phyloP scores from a whole-genome alignment of 352 stramenopile genomes.

The Phytopythium cucurbitacearum region DNA sequence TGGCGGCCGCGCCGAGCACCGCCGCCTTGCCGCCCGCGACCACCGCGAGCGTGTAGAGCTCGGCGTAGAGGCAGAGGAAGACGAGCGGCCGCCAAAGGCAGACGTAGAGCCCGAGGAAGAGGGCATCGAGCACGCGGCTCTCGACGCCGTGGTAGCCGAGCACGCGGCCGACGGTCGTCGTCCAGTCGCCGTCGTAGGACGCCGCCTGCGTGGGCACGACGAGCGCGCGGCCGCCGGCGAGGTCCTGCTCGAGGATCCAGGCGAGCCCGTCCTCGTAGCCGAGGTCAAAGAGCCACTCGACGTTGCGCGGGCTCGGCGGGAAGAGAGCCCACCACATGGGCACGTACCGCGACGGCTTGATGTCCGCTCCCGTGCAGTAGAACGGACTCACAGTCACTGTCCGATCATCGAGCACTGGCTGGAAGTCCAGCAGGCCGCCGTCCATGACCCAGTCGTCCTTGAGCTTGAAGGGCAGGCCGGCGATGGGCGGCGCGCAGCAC shows the following conservation, averaged over 20 bases:
- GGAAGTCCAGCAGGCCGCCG: conserved; percentile 78
- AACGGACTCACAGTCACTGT: conserved; percentile 83
- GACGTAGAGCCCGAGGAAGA: conserved; percentile 73
- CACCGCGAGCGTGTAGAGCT: conserved; percentile 70
- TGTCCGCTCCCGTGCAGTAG: conserved; percentile 86
- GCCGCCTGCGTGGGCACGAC: conserved; percentile 54
- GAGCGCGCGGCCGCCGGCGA: conserved; percentile 25
- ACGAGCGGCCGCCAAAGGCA: conserved; percentile 78
- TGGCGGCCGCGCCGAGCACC: conserved; percentile 60
- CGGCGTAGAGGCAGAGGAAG: conserved; percentile 75
- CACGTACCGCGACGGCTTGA: conserved; percentile 88
- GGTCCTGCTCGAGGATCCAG: conserved; percentile 51
- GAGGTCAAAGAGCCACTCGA: conserved; percentile 84
- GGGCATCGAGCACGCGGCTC: conserved; percentile 58
- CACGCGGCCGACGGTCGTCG: conserved; percentile 69
- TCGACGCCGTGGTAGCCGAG: conserved; percentile 69
- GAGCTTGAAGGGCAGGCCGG: conserved; percentile 77
- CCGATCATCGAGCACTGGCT: conserved; percentile 63
- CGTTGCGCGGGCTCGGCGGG: conserved; percentile 54
- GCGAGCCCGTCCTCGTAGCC: conserved; percentile 77
- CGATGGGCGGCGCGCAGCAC: conserved; percentile 77
- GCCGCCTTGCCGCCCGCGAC: conserved; percentile 67
- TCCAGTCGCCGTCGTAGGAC: conserved; percentile 53
- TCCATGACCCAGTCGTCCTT: conserved; percentile 87
- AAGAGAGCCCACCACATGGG: conserved; percentile 85